Percentiles rank a stretch among this genome's conserved stretches.
These are phyloP conservation scores for Cystobasidium tubakii DNA, from an alignment of 768 basidiomycete genomes.

Conservation along the genomic window DNA sequence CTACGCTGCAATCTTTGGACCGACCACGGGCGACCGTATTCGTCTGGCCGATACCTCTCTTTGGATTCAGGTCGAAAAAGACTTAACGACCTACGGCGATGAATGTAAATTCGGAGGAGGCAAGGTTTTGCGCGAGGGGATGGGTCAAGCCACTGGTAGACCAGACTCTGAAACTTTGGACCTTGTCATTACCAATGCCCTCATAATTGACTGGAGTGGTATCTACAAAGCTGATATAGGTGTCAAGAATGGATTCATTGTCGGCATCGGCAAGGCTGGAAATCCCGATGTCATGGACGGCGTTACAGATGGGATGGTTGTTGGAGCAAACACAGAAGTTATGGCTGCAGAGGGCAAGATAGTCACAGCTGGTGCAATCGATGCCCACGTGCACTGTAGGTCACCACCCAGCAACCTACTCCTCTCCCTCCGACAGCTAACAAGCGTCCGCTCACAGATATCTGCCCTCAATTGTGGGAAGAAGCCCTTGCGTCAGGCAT, in stretches of 20 bases:
- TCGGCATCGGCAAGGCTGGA: slow-evolving; percentile 91
- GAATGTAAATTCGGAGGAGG: slow-evolving; percentile 98
- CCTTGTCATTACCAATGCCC: slow-evolving; percentile 87
- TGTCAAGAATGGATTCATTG: slow-evolving; percentile 71
- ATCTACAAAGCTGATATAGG: slow-evolving; percentile 98
- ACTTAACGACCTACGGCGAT: slow-evolving; percentile 85
- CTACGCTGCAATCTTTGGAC: slow-evolving; percentile 92
- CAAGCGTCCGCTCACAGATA: slow-evolving; percentile 50
- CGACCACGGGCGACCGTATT: slow-evolving; percentile 82
- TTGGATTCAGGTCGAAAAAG: slow-evolving; percentile 87
- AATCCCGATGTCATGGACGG: slow-evolving; percentile 88
- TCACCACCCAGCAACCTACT: no score
- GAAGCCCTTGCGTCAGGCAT: slow-evolving; percentile 53
- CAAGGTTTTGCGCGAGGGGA: slow-evolving; percentile 90
- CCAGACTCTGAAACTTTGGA: slow-evolving; percentile 68
- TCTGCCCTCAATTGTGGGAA: slow-evolving; percentile 83
- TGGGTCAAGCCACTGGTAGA: slow-evolving; percentile 81
- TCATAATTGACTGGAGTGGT: slow-evolving; percentile 89
- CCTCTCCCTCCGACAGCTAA: background rate
- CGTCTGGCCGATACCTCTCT: slow-evolving; percentile 80
- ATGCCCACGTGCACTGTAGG: slow-evolving; percentile 61
- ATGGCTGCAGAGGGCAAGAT: slow-evolving; percentile 94
- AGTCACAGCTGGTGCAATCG: slow-evolving; percentile 85
- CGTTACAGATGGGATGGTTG: slow-evolving; percentile 64
- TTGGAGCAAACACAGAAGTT: slow-evolving; percentile 89